phyloP scores from a whole-genome alignment of 805 yeast genomes.

The Ogataea pini region DNA sequence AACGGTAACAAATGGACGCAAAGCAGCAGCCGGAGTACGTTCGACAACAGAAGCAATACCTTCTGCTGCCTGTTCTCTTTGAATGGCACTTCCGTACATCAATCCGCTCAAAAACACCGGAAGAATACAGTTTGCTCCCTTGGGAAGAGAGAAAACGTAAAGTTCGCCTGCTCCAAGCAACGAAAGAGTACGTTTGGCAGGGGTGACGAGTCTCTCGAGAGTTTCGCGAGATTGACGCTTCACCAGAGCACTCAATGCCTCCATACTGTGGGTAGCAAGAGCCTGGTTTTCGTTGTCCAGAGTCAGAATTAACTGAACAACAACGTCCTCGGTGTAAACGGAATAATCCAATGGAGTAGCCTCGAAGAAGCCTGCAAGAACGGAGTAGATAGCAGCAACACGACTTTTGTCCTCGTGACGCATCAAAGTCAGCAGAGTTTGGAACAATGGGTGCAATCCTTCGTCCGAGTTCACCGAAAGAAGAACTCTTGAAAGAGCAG shows the following conservation, averaged over 20 bases:
- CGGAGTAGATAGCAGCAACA: conserved; percentile 62
- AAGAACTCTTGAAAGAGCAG: conserved; percentile 68
- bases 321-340: conserved; percentile 73
- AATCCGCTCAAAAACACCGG: conserved; percentile 94
- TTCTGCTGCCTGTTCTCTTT: conserved; percentile 81
- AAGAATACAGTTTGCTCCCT: conserved; percentile 83
- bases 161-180: conserved; percentile 65
- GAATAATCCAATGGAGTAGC: conserved; percentile 68
- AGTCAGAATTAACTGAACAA: conserved; percentile 64
- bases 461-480: conserved; percentile 72
- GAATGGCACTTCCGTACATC: conserved; percentile 86
- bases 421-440: conserved; percentile 71
- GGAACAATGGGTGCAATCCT: conserved; percentile 83
- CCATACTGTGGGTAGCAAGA: conserved; percentile 65
- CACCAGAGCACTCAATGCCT: conserved; percentile 64
- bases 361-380: conserved; percentile 71
- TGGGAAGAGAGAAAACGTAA: conserved; percentile 72
- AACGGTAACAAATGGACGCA: conserved; percentile 86
- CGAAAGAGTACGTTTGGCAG: conserved; percentile 74
- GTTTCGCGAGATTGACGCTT: conserved; percentile 73
- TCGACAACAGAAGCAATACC: conserved; percentile 87
- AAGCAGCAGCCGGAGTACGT: conserved; percentile 77
- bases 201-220: conserved; percentile 73
- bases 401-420: conserved; percentile 71
- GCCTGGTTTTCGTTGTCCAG: conserved; percentile 68